Evolutionary conservation across 352 stramenopile genomes (phyloP), one percentile per base, ranked within the genome.

Genomic region (Phytophthora pistaciae): DNA sequence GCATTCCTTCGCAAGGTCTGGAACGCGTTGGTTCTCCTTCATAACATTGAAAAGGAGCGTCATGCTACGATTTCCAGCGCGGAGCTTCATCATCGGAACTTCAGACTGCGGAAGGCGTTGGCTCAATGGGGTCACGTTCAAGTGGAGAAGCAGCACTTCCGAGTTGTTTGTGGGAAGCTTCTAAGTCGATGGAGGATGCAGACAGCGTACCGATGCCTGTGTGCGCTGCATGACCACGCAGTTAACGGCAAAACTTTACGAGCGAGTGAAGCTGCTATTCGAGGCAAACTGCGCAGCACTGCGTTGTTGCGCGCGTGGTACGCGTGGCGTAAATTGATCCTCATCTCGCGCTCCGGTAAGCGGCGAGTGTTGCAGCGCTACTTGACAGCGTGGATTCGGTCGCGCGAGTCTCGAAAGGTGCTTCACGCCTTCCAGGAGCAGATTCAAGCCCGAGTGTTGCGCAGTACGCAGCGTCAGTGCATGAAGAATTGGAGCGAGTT

Each of bases 121-220:
- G 6, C 13, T 5, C 33, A 49, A 25, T 88, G 80, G 80, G 16
- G 16, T 10, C 8, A 53, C 25, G 64, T 44, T 3, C 68, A 21
- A 25, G 40, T 61, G 16, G 52, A 70, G 49, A 58, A 52, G 9
- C 59, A 58, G 9, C 56, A 72, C 31, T 69, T 82, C 8, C 63
- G 67, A 20, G 29, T 44, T 4, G 36, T 80, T 31, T 77, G 73
- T 21, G 70, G 68, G 0, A 70, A 70, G 4, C 1, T 85, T 6
- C 11, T 90, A 2, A 53, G 64, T 2, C 69, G 70, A 5, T 89
- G 83, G 83, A 68, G 74, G 54, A 48, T 85, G 64, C 75, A 83
- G 16, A 83, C 66, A 16, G 64, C 27, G 1, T 82, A 78, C 53
- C 77, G 64, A 8, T 88, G 83, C 55, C 86, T 89, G 56, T 61